Base-by-base conservation (phyloP, 148 eudicot species). In the Rhododendron griersonianum region DNA sequence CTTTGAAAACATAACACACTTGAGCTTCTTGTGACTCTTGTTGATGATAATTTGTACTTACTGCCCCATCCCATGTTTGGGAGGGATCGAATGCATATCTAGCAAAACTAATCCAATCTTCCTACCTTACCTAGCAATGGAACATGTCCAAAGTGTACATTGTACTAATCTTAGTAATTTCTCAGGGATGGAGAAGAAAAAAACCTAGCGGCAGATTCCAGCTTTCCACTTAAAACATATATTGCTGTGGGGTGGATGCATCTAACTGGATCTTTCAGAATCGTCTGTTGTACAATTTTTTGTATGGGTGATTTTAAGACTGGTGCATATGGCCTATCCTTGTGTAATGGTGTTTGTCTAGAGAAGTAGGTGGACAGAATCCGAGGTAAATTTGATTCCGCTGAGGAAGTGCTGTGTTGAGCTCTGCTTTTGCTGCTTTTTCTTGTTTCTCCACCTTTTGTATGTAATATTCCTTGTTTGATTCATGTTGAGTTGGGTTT, bases 171-270 rank as follows among this genome's bases (percentile, higher is more conserved):
- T 48, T 75, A 1, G 15, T 82, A 48, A 55, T 79, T 84, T 85
- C 91, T 83, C 87, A 96, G 99, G 99, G 99, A 83, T 96, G 99
- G 99, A 92, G 96, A 85, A 93, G 98, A 89, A 94, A 90, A 91
- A 96, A 93, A 86, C 94, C 98, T 53, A 91, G 93, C 13, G 98
- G 96, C 87, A 92, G 98, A 88, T 90, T 96, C 90, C 98, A 96
- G 81, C 93, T 94, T 18, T 93, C 98, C n/a, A 82, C 91, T 11
- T 94, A 85, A 85, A 86, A 81, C 41, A 35, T 30, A 47, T 33
- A 37, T 65, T 37, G 11, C 21, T 59, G 8, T 47, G 67, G 63
- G 61, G 87, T 85, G 59, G 8, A 65, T 77, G 47, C 84, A 57
- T 73, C 59, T 77, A 25, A 86, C 79, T 50, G 57, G 80, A 84